Evolutionary conservation across 1,284 basidiomycete genomes (phyloP), one percentile per base, ranked within the genome.

Genomic region (Cutaneotrichosporon sp.): DNA sequence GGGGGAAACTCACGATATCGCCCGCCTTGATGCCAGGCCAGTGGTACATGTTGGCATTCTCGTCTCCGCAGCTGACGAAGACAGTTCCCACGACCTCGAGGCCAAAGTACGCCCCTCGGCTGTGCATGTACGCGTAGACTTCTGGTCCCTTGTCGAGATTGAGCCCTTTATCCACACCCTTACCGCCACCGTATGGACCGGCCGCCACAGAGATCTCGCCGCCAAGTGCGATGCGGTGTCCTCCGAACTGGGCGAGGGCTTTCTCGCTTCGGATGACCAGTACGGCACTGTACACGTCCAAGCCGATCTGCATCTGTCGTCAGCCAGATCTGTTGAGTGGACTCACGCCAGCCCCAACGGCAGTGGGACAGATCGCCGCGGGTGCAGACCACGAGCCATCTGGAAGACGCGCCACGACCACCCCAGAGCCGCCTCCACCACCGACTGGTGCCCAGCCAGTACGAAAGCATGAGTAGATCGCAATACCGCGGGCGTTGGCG

Each of bases 321-420:
- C 36, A 60, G 51, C 49, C 32, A 40, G 42, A 46, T n/a, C 42
- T 40, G n/a, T 1, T 40, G 13, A 30, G 30, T 21, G 11, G 26
- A 42, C 59, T 52, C 13, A 60, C 59, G 2, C 59, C 59, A 4
- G 59, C 59, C 6, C 36, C 52, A 38, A 60, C 52, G 31, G 59
- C 38, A 34, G 59, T 60, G 36, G 59, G 59, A 26, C 26, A 31
- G 51, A 53, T 53, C 6, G 51, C 51, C 6, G 51, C 51, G 14
- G 96, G 96, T 1, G 95, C 95, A 56, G 91, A 94, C 96, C 96
- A 98, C 22, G 91, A 94, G 66, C 96, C 97, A 76, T 98, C 95
- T 5, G 91, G 90, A 42, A 98, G 86, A 18, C 97, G 88, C 11
- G 96, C 92, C 73, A 97, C 90, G 76, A 99, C 94, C 64, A 99